Evolutionary conservation across 371 early-diverging fungal species (phyloP), one percentile per base, ranked within the genome.

Genomic region (Choanephora cucurbitarum): DNA sequence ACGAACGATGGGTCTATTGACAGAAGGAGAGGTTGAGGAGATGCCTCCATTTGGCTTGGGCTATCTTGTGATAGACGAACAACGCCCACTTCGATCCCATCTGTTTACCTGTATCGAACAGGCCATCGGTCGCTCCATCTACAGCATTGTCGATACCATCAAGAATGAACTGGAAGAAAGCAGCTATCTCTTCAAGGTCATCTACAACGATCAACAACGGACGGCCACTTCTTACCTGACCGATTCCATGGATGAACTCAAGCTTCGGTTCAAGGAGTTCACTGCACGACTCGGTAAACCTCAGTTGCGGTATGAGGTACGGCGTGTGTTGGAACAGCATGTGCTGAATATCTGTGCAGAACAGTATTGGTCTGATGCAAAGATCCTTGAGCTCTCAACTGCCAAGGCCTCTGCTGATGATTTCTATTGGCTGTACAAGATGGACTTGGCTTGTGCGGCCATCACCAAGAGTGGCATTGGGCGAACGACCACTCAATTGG

Each of bases 391-490:
- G 24, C 64, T 95, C 28, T 78, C 86, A 21, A n/a, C n/a, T n/a
- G n/a, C n/a, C n/a, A 83, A 83, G 31, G 69, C 64, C 19, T 15
- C 57, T 1, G 33, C 69, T 10, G 82, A 83, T 50, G 82, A 83
- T 33, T 77, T 85, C n/a, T 86, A 87, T 49, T 96, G 96, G 96
- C 76, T 82, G 19, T 83, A 87, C 58, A 90, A 91, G 53, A 73
- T 95, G 22, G 92, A 93, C 37, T 65, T 88, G 53, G 85, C 90
- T 1, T 85, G 91, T 8, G 88, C 93, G 2, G 78, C 88, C 17
- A 72, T 98, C 65, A 96, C 97, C 22, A 97, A 94, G 68, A 88
- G 90, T 40, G 97, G 97, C 0, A 89, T 98, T 33, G 98, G 98
- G 6, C 80, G 93, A 46, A 77, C 88, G 41, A 88, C 93, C 8